Evolutionary conservation across 768 basidiomycete species (phyloP), one percentile per base, ranked within the genome.

Genomic region (Ramaria sp.): DNA sequence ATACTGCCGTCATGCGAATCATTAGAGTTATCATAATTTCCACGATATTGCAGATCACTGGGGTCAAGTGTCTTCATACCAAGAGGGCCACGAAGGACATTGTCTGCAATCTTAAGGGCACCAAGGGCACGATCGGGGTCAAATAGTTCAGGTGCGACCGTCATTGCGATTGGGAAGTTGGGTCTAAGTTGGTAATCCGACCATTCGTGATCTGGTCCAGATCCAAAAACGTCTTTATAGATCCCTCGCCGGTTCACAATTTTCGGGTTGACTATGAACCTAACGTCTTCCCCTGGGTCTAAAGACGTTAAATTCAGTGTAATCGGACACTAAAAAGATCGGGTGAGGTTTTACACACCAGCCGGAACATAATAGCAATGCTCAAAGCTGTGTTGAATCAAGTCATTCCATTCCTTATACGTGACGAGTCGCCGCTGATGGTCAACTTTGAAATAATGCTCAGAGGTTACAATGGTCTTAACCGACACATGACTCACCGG

Each of bases 61-160:
- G 93, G 81, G 64, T 98, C 96, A 56, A 99, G 71, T 0, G 96
- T 98, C 75, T 85, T 96, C 89, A 98, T 95, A 1, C 96, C 96
- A 57, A 98, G 72, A 0, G 95, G 94, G 0, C 81, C 81, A n/a
- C 88, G 78, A 25, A 99, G 74, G 38, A 83, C 73, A 60, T 83
- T 66, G 65, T 95, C 92, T 1, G 85, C 86, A n/a, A 93, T 69
- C 57, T 78, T 75, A 36, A 98, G 72, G 0, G 92, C 89, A 3
- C 72, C 78, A 18, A 97, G 72, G 0, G 91, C 96, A 64, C 87
- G 86, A 50, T 76, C 66, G 8, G 79, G 78, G 51, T 91, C 78
- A 67, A 98, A 99, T 44, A 99, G 69, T 66, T 98, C 96, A 8
- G 95, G 95, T 1, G 96, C 96, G 43, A 98, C 93, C 2, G 85